Evolutionary conservation across 2,329 filamentous ascomycete genomes (phyloP).

Genomic region (Epichloe uncinata): DNA sequence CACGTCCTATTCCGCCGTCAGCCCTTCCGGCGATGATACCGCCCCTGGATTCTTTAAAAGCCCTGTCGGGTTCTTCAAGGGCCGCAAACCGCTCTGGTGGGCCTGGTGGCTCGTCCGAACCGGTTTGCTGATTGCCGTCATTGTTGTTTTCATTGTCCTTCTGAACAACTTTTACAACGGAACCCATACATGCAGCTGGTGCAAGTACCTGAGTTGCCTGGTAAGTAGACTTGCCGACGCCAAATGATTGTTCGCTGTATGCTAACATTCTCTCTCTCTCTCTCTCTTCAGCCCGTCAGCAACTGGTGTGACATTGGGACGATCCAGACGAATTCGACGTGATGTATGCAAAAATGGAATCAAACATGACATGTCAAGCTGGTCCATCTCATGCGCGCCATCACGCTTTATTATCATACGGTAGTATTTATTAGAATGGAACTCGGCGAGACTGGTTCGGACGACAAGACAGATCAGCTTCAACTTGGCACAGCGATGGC

Average conservation of each 20-base stretch:
- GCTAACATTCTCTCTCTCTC: conserved; percentile 1
- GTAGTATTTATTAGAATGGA: background rate
- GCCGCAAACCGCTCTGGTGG: conserved; percentile 91
- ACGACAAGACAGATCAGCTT: conserved; percentile 4
- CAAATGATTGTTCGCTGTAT: background rate
- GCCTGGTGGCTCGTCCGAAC: conserved; percentile 85
- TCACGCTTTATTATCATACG: background rate
- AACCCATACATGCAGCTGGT: conserved; percentile 71
- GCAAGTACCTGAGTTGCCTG: conserved; percentile 87
- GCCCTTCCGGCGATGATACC: conserved; percentile 32
- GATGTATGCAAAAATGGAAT: background rate
- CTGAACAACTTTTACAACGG: conserved; percentile 84
- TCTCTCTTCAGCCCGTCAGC: conserved; percentile 44
- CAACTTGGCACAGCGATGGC: conserved; percentile 21
- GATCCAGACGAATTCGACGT: conserved; percentile 10
- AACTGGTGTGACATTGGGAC: conserved; percentile 50
- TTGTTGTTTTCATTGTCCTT: conserved; percentile 76
- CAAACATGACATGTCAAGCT: background rate
- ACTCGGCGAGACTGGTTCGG: conserved; percentile 5
- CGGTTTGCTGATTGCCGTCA: conserved; percentile 62
- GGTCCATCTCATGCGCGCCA: background rate
- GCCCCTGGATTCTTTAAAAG: conserved; percentile 45
- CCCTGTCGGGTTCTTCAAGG: conserved; percentile 74
- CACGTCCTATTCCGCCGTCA: conserved; percentile 58
- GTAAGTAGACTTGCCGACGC: conserved; percentile 41